A percentile compares a stretch with the other conserved stretches of the same genome.
Conservation (phyloP, 2,329 filamentous ascomycete genomes). For the Pseudogymnoascus sp. region DNA sequence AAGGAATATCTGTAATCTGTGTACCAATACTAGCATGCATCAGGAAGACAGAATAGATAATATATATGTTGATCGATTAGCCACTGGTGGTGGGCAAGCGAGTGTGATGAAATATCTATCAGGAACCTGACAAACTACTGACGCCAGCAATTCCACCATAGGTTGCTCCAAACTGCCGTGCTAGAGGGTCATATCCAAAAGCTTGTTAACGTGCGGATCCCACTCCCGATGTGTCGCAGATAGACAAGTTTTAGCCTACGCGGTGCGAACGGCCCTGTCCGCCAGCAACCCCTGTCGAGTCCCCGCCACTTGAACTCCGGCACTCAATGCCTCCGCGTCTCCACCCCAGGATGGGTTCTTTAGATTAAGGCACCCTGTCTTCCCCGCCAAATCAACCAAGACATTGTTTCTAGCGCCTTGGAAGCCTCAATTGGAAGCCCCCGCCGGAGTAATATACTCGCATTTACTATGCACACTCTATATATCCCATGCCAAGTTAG, state of each 20-base stretch:
- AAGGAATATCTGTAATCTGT: neutral
- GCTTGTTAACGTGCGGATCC: neutral
- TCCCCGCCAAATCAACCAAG: neutral
- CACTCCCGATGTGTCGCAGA: neutral
- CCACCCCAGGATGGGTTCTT: neutral
- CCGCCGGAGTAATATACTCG: neutral
- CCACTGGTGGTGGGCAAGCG: neutral
- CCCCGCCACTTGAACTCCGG: neutral
- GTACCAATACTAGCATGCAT: neutral
- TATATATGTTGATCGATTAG: neutral
- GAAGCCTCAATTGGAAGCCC: conserved; percentile 1
- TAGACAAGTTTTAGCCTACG: neutral
- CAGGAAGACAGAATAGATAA: neutral
- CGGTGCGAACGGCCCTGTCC: neutral
- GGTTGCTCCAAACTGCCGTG: neutral
- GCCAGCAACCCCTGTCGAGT: neutral
- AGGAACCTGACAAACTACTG: neutral
- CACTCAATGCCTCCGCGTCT: neutral
- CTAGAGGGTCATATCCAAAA: neutral
- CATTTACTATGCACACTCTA: neutral
- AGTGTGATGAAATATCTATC: neutral
- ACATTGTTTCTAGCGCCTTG: conserved; percentile 2
- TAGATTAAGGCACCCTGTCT: conserved; percentile 5
- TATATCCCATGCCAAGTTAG: neutral
- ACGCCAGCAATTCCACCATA: neutral